These are phyloP conservation scores for Cyclotella atomus DNA, from an alignment of 108 stramenopile species.

Conservation along the genomic window DNA sequence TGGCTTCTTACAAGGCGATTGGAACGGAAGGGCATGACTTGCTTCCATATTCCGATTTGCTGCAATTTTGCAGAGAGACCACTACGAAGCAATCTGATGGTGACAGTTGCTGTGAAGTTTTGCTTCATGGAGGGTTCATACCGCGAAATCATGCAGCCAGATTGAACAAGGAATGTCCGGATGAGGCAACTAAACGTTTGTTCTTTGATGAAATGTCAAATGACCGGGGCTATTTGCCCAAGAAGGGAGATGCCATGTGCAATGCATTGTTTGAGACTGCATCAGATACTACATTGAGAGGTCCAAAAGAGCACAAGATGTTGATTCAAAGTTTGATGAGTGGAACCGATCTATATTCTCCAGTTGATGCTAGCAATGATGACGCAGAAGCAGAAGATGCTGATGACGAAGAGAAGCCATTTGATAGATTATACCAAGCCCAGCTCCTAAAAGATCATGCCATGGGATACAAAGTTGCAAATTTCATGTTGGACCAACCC, in stretches of 20 bases:
- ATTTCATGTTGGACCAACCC: constrained; percentile 35
- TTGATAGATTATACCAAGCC: constrained; percentile 49
- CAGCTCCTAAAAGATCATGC: constrained; percentile 78
- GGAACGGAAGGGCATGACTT: constrained; percentile 79
- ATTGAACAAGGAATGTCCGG: constrained; percentile 36
- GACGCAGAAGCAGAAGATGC: constrained; percentile 8
- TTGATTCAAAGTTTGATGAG: constrained; percentile 43
- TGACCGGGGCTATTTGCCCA: constrained; percentile 31
- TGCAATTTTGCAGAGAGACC: constrained; percentile 49
- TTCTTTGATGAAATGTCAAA: constrained; percentile 45
- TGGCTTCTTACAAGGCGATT: constrained; percentile 53
- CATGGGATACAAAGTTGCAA: constrained; percentile 64
- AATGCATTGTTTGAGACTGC: constrained; percentile 24
- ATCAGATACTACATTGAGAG: constrained; percentile 8
- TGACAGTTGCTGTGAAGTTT: constrained; percentile 3
- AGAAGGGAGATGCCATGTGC: constrained; percentile 25
- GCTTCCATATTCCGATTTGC: constrained; percentile 55
- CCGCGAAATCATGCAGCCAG: constrained; percentile 49
- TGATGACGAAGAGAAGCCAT: constrained; percentile 11
- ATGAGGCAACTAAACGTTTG: constrained; percentile 5
- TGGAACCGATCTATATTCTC: constrained; percentile 38
- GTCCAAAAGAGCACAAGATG: constrained; percentile 28
- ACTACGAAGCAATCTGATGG: not conserved
- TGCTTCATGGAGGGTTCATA: constrained; percentile 52
- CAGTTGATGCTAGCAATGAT: not conserved